phyloP scores from a whole-genome alignment of 225 moss, liverwort and hornwort species.

The Anthoceros angustus region DNA sequence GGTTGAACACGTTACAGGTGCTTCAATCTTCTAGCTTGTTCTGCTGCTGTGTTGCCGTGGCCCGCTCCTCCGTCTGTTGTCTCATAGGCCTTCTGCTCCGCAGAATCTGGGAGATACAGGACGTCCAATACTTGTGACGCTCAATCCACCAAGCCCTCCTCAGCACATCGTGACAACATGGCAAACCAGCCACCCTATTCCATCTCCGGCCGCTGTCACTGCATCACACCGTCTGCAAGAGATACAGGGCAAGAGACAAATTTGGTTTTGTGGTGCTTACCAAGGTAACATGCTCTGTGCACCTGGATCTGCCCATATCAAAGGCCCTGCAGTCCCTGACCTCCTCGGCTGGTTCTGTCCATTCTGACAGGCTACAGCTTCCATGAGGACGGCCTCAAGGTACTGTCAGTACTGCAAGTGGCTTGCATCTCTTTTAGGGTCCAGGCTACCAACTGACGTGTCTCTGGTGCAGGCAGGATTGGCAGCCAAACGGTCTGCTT shows the following conservation, averaged over 20 bases:
- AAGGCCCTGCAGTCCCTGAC: neutral
- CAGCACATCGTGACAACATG: conserved; percentile 23
- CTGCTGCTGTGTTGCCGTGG: neutral
- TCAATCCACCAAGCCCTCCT: conserved; percentile 48
- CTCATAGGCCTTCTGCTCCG: neutral
- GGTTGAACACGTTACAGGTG: conserved; percentile 80
- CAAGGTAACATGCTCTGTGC: conserved; percentile 25
- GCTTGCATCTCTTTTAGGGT: neutral
- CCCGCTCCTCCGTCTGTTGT: neutral
- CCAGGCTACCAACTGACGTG: neutral
- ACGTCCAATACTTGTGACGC: conserved; percentile 51
- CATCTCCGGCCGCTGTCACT: conserved; percentile 42
- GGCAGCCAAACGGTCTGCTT: conserved; percentile 44
- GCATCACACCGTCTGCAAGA: conserved; percentile 36
- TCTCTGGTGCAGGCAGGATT: conserved; percentile 35
- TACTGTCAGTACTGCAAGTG: neutral
- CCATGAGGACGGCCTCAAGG: conserved; percentile 83
- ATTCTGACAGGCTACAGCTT: conserved; percentile 49
- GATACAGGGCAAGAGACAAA: conserved; percentile 71
- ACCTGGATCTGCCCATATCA: neutral
- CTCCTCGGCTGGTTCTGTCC: neutral
- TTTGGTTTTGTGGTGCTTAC: conserved; percentile 94
- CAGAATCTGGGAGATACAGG: conserved; percentile 76
- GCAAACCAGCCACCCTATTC: conserved; percentile 68
- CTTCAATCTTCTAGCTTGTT: neutral